Evolutionary conservation across 495 filamentous ascomycete genomes (phyloP), one percentile per base, ranked within the genome.

Genomic region (Lindgomyces ingoldianus): DNA sequence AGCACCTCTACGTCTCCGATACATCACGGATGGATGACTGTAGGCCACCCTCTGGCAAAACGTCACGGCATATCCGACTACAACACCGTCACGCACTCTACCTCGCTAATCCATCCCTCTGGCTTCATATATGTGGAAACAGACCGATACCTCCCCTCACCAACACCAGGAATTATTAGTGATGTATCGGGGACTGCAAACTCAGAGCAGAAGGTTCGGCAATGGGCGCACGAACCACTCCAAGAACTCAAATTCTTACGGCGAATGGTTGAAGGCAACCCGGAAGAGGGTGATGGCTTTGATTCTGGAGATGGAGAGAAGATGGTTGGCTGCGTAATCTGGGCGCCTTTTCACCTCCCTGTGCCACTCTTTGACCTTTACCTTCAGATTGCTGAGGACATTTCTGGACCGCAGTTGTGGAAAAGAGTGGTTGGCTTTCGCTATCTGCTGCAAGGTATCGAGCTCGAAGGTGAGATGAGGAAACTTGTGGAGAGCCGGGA

Each of bases 111-210:
- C 64, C 25, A 46, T 29, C 11, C 87, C 10, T 75, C 81, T 6
- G 91, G 89, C 18, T 92, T 91, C 76, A 81, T 96, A 50, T 88
- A 91, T 75, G 70, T 95, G 42, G 92, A 96, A 75, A 85, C 89
- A 16, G 91, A 95, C 76, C 87, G 90, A 14, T 58, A 46, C 24
- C 67, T 70, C 10, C 62, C 57, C 14, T 24, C 49, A 2, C 52
- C 45, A 2, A 18, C 4, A 14, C 68, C 63, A 0, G 2, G 16
- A 39, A 60, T 67, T 19, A 18, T 36, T 14, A 18, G 9, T 24
- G 29, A 44, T 80, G 51, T 19, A 48, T 10, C 36, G 36, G 36
- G 56, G 42, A 29, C 46, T 18, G 19, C n/a, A 19, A 42, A 39
- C 30, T 18, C 22, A 24, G 9, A 16, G 4, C 33, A 39, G 14